Conservation (phyloP, 2,329 filamentous ascomycete species). For the Tolypocladium sp. region DNA sequence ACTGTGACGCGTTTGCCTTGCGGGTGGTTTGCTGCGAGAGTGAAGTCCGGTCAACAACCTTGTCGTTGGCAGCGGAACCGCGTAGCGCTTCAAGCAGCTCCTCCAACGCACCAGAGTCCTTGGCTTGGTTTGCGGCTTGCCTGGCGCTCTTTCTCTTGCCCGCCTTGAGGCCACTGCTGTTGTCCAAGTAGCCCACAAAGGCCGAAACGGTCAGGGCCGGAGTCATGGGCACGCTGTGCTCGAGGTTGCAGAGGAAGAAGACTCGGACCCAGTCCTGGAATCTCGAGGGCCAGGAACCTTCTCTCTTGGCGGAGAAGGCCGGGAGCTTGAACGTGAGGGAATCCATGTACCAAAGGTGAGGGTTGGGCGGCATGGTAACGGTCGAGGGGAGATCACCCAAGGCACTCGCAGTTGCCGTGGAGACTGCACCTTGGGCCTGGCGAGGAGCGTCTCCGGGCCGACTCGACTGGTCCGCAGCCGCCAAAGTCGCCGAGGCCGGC, state of each 20-base stretch:
- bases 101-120: slow-evolving; percentile 14
- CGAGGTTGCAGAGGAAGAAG: slow-evolving; percentile 18
- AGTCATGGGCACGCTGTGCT: slow-evolving; percentile 12
- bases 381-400: not conserved
- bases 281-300: slow-evolving; percentile 23
- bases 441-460: not conserved
- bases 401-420: not conserved
- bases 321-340: slow-evolving; percentile 17
- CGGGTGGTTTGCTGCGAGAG: not conserved
- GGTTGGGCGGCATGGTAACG: slow-evolving; percentile 10
- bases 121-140: slow-evolving; percentile 15
- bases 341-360: slow-evolving; percentile 11
- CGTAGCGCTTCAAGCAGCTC: slow-evolving; percentile 11
- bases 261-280: slow-evolving; percentile 24
- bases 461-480: not conserved
- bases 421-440: not conserved
- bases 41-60: not conserved
- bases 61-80: not conserved
- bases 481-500: not conserved
- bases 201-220: slow-evolving; percentile 13
- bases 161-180: slow-evolving; percentile 16
- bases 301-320: slow-evolving; percentile 13
- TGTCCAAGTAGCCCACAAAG: slow-evolving; percentile 21
- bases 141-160: slow-evolving; percentile 23
- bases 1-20: not conserved